A percentile compares a stretch with the other conserved stretches of the same genome.
phyloP scores from a whole-genome alignment of 768 basidiomycete genomes.

The Gymnopilus junonius region DNA sequence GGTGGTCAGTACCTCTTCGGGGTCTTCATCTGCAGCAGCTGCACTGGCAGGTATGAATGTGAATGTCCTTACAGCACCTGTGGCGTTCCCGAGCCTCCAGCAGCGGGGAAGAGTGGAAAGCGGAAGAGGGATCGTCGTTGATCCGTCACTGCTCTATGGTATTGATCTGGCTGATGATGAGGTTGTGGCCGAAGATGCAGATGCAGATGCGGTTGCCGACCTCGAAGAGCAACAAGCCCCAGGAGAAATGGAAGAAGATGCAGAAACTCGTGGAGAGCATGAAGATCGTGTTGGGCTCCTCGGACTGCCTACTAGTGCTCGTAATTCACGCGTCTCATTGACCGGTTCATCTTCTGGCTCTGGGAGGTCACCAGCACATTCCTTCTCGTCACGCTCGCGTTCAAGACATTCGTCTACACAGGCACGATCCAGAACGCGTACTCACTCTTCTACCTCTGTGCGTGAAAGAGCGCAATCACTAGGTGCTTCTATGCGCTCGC shows the following conservation, averaged over 20 bases:
- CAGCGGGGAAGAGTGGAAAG: slow-evolving; percentile 30
- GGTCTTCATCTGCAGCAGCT: slow-evolving; percentile 19
- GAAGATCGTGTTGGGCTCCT: slow-evolving; percentile 38
- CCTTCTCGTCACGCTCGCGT: slow-evolving; percentile 33
- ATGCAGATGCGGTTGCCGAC: not conserved
- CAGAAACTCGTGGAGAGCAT: slow-evolving; percentile 34
- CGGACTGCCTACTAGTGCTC: slow-evolving; percentile 46
- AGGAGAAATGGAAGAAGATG: slow-evolving; percentile 26
- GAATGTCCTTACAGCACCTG: slow-evolving; percentile 19
- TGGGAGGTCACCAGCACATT: slow-evolving; percentile 34
- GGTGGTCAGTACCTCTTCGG: slow-evolving; percentile 25
- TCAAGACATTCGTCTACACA: slow-evolving; percentile 36
- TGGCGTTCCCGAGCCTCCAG: slow-evolving; percentile 36
- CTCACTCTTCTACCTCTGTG: slow-evolving; percentile 36
- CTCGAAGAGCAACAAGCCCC: not conserved
- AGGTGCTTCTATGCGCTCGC: slow-evolving; percentile 53
- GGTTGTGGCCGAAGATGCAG: not conserved
- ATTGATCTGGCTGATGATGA: slow-evolving; percentile 18
- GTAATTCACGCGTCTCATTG: slow-evolving; percentile 47
- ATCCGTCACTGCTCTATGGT: slow-evolving; percentile 24
- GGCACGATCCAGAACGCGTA: slow-evolving; percentile 40
- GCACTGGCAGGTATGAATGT: slow-evolving; percentile 22
- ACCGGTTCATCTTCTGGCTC: slow-evolving; percentile 29
- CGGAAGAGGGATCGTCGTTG: slow-evolving; percentile 22
- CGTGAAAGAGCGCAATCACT: slow-evolving; percentile 51